These are phyloP conservation scores for Helicostylum pulchrum DNA, from an alignment of 192 early-diverging fungal genomes.

Conservation along the genomic window DNA sequence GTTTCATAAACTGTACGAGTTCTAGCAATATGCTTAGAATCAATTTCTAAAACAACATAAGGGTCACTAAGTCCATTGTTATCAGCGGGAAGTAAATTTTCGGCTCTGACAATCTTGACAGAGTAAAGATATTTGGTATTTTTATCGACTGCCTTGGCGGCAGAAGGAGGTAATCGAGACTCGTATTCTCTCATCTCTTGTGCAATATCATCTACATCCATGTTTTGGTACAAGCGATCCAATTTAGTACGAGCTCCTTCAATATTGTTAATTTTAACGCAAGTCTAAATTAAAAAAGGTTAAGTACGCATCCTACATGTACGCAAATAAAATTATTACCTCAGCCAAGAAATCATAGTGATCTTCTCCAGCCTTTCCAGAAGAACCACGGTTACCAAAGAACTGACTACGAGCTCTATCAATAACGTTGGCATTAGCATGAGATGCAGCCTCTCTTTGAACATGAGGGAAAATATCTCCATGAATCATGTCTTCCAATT, in stretches of 20 bases:
- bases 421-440: conserved; percentile 14
- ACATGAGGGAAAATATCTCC: conserved; percentile 39
- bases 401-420: conserved; percentile 25
- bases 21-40: conserved; percentile 42
- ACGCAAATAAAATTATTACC: not conserved
- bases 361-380: conserved; percentile 16
- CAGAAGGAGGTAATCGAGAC: conserved; percentile 13
- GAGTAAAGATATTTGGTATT: conserved; percentile 52
- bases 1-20: conserved; percentile 62
- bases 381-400: conserved; percentile 13
- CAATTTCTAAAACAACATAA: conserved; percentile 62
- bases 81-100: conserved; percentile 59
- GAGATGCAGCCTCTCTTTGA: not conserved
- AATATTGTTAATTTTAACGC: conserved; percentile 57
- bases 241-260: conserved; percentile 49
- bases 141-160: conserved; percentile 23
- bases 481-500: conserved; percentile 46
- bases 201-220: conserved; percentile 54
- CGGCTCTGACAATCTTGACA: conserved; percentile 66
- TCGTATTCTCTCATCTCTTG: conserved; percentile 39
- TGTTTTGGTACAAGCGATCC: conserved; percentile 51
- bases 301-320: not conserved
- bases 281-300: conserved; percentile 24
- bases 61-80: conserved; percentile 60
- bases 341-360: conserved; percentile 49